Base-by-base conservation (phyloP, 495 filamentous ascomycete species). In the Oleoguttula mirabilis region DNA sequence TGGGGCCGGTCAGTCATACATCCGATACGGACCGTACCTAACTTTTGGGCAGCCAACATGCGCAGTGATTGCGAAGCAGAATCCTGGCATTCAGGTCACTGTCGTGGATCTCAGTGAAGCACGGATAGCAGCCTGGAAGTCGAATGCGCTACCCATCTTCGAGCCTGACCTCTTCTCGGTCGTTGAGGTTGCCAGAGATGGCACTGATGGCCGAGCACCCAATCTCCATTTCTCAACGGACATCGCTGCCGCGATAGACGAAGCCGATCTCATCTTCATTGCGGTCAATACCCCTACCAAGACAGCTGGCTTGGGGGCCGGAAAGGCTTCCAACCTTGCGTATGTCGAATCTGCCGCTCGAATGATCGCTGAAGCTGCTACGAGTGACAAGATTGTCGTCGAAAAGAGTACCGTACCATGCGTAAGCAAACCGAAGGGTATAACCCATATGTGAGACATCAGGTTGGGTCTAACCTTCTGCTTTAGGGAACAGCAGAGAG, bases 401-500 rank as follows among this genome's bases (percentile, higher is more conserved):
- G 84, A 88, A 63, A 88, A 88, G 61, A 79, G 73, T 32, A 92
- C 84, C 0, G 84, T 92, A 21, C 84, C 84, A 4, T 84, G 79
- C 50, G 67, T n/a, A n/a, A n/a, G n/a, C n/a, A n/a, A n/a, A n/a
- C n/a, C n/a, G n/a, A n/a, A n/a, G n/a, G n/a, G n/a, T n/a, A n/a
- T n/a, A n/a, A n/a, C n/a, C n/a, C n/a, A n/a, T n/a, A n/a, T n/a
- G n/a, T n/a, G n/a, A n/a, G n/a, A n/a, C n/a, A n/a, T n/a, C n/a
- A n/a, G n/a, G n/a, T n/a, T n/a, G n/a, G n/a, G n/a, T n/a, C n/a
- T n/a, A n/a, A n/a, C n/a, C n/a, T n/a, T n/a, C n/a, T n/a, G n/a
- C n/a, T n/a, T n/a, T n/a, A n/a, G n/a, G n/a, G 79, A 15, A 92
- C 84, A 4, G 79, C 84, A 0, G 68, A 84, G 27, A 68, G 75